Evolutionary conservation across 208 protist species (phyloP).

Genomic region (Trypanosoma avium): DNA sequence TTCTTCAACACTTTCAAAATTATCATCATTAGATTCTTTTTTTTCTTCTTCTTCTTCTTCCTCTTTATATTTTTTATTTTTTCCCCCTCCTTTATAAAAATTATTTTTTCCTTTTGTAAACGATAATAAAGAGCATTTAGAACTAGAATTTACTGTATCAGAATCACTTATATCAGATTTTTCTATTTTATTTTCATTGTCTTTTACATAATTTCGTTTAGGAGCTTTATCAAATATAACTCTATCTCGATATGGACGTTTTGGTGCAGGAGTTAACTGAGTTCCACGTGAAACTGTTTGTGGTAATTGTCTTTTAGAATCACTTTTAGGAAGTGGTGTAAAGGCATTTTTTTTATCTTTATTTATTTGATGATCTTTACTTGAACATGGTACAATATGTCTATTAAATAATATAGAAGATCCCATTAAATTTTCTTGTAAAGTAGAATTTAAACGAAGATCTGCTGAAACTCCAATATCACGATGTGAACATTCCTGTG

Average conservation of each 20-base stretch:
- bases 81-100: neutral
- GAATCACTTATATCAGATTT: neutral
- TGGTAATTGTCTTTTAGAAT: neutral
- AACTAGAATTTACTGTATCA: neutral
- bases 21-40: neutral
- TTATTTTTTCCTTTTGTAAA: neutral
- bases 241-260: constrained; percentile 26
- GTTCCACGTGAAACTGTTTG: neutral
- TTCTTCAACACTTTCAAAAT: constrained; percentile 3
- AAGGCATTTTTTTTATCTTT: neutral
- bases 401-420: neutral
- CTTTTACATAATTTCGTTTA: neutral
- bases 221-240: constrained; percentile 22
- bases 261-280: constrained; percentile 10
- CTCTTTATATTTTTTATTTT: neutral
- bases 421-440: neutral
- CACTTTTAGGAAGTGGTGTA: neutral
- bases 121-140: neutral
- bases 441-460: neutral
- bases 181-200: neutral
- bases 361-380: neutral
- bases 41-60: neutral
- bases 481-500: neutral
- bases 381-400: constrained; percentile 28
- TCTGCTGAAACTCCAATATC: constrained; percentile 9